phyloP scores from a whole-genome alignment of 148 eudicot species.

The Silene latifolia region DNA sequence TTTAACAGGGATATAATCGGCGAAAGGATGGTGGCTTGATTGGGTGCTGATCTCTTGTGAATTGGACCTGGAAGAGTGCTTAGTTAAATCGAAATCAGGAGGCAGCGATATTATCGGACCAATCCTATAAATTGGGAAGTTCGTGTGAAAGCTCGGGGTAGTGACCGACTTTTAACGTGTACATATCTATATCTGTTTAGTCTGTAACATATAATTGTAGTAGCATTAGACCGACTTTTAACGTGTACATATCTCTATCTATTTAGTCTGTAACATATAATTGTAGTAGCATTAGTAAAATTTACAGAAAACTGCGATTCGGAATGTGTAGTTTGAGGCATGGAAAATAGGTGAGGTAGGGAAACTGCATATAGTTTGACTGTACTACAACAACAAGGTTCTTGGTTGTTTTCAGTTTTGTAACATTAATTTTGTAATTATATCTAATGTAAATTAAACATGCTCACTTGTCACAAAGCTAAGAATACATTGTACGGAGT shows the following conservation, averaged over 20 bases:
- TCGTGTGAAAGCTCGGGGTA: conserved; percentile 62
- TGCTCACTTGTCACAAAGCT: too few species aligned
- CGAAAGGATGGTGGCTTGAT: too few species aligned
- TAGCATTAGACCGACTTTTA: too few species aligned
- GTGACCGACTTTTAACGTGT: conserved; percentile 21
- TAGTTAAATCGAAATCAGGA: conserved; percentile 50
- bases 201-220: conserved; percentile 33
- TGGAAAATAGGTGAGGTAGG: conserved; percentile 20
- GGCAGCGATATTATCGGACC: conserved; percentile 54
- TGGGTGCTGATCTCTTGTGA: conserved; percentile 69
- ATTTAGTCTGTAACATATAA: conserved; percentile 28
- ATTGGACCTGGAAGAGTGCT: conserved; percentile 67
- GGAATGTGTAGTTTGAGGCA: background rate
- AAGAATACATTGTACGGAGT: too few species aligned
- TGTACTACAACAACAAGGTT: too few species aligned
- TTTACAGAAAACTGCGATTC: conserved; percentile 3
- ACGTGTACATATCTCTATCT: too few species aligned
- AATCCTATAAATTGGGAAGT: conserved; percentile 46
- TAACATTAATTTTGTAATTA: too few species aligned
- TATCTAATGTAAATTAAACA: too few species aligned
- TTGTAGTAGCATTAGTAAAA: conserved; percentile 25
- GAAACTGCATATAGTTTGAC: conserved; percentile 18
- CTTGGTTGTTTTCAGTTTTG: too few species aligned
- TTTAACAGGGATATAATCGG: too few species aligned
- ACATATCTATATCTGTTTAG: conserved; percentile 30